Evolutionary conservation across 2,329 filamentous ascomycete species (phyloP).

Genomic region (Parafenestella ontariensis): DNA sequence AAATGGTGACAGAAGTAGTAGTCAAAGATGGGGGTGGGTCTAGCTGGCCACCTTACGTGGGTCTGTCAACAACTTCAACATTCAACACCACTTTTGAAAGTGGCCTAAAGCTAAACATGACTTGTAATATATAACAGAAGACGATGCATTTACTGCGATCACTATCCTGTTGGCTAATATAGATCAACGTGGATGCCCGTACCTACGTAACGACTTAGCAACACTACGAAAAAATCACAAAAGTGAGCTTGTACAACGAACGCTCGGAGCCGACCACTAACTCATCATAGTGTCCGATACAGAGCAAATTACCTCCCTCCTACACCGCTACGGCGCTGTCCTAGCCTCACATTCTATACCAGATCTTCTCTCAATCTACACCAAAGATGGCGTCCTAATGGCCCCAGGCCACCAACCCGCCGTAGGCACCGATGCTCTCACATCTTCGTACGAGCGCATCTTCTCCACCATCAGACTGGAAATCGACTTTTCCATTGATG

Average conservation of each 20-base stretch:
- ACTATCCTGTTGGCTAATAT: too few species aligned
- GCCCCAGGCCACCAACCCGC: conserved; percentile 3
- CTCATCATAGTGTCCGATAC: conserved; percentile 1
- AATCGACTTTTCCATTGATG: conserved; percentile 10
- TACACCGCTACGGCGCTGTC: conserved; percentile 10
- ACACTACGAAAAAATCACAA: not conserved
- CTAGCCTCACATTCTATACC: conserved; percentile 9
- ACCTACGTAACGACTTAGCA: not conserved
- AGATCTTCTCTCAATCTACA: conserved; percentile 13
- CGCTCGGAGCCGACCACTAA: not conserved
- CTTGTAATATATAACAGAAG: not conserved
- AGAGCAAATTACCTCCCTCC: conserved; percentile 5
- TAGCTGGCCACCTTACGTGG: not conserved
- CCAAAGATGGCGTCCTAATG: conserved; percentile 10
- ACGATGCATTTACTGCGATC: not conserved
- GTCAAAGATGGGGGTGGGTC: conserved; percentile 1
- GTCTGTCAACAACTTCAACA: not conserved
- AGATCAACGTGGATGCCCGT: not conserved
- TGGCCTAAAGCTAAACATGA: not conserved
- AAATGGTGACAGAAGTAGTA: too few species aligned
- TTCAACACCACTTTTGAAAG: not conserved
- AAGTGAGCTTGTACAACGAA: not conserved
- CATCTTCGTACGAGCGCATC: conserved; percentile 12
- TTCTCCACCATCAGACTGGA: conserved; percentile 14
- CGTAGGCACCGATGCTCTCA: conserved; percentile 1